phyloP scores from a whole-genome alignment of 225 moss, liverwort and hornwort species.

The Pleurozium schreberi region DNA sequence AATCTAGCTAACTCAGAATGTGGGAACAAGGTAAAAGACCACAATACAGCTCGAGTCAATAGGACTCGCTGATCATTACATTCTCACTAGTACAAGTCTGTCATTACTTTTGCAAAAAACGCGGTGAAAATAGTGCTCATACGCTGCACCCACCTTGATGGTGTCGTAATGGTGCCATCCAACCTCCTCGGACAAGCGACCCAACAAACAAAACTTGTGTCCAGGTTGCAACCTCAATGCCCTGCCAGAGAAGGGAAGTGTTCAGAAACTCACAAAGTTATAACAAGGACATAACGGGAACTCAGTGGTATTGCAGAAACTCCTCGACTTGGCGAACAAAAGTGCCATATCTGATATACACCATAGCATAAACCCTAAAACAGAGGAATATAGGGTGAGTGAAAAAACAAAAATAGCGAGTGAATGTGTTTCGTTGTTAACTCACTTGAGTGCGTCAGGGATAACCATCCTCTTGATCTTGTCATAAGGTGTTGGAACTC shows the following conservation, averaged over 20 bases:
- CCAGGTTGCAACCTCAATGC: constrained; percentile 15
- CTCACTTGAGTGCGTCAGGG: constrained; percentile 62
- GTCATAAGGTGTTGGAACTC: constrained; percentile 69
- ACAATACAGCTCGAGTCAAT: background rate
- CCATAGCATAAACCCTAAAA: background rate
- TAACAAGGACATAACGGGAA: background rate
- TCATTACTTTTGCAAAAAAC: background rate
- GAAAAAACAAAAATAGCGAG: background rate
- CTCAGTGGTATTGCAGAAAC: background rate
- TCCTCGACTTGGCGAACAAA: background rate
- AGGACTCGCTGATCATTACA: background rate
- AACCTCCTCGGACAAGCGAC: constrained; percentile 12
- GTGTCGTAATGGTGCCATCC: constrained; percentile 19
- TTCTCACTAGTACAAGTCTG: background rate
- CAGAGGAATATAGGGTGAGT: background rate
- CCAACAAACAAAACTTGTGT: constrained; percentile 9
- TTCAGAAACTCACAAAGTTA: background rate
- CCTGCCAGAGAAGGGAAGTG: background rate
- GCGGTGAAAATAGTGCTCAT: background rate
- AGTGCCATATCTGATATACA: background rate
- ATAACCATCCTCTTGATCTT: constrained; percentile 91
- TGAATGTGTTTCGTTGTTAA: background rate
- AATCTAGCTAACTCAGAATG: background rate
- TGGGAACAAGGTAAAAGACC: background rate
- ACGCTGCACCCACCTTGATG: background rate